Evolutionary conservation across 345 rosid species (phyloP).

Genomic region (Balakata baccata): DNA sequence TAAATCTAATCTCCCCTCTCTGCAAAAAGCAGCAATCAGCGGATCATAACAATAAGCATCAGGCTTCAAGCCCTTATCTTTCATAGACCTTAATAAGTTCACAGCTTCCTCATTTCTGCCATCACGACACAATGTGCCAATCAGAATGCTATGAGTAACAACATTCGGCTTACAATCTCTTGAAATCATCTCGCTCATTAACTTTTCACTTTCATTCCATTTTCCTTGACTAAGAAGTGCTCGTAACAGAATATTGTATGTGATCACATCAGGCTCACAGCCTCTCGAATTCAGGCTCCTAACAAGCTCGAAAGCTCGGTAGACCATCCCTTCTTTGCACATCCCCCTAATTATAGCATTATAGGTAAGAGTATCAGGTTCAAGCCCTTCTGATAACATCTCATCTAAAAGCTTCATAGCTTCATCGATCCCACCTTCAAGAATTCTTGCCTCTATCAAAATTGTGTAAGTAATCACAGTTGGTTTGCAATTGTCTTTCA

Average conservation of each 20-base stretch:
- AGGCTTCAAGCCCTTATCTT: constrained; percentile 57
- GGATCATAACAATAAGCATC: constrained; percentile 83
- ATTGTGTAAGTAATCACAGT: constrained; percentile 79
- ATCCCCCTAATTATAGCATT: constrained; percentile 71
- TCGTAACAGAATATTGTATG: constrained; percentile 62
- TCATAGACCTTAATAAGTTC: constrained; percentile 52
- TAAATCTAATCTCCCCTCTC: constrained; percentile 63
- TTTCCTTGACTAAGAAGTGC: constrained; percentile 60
- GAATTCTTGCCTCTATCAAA: constrained; percentile 68
- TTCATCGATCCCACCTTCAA: constrained; percentile 52
- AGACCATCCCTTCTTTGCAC: constrained; percentile 66
- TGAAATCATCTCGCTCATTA: constrained; percentile 56
- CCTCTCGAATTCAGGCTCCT: constrained; percentile 46
- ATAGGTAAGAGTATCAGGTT: constrained; percentile 63
- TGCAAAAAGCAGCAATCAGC: constrained; percentile 69
- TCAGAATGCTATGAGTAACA: constrained; percentile 71
- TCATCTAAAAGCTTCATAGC: constrained; percentile 79
- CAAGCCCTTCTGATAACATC: constrained; percentile 62
- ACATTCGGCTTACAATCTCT: constrained; percentile 57
- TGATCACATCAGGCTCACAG: constrained; percentile 61
- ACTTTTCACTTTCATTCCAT: constrained; percentile 66
- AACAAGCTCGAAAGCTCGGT: constrained; percentile 54
- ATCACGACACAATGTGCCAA: constrained; percentile 59
- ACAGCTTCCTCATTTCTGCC: constrained; percentile 61
- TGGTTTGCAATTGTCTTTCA: constrained; percentile 61